phyloP scores from a whole-genome alignment of 106 monocot species.

The Amphibolis antarctica region DNA sequence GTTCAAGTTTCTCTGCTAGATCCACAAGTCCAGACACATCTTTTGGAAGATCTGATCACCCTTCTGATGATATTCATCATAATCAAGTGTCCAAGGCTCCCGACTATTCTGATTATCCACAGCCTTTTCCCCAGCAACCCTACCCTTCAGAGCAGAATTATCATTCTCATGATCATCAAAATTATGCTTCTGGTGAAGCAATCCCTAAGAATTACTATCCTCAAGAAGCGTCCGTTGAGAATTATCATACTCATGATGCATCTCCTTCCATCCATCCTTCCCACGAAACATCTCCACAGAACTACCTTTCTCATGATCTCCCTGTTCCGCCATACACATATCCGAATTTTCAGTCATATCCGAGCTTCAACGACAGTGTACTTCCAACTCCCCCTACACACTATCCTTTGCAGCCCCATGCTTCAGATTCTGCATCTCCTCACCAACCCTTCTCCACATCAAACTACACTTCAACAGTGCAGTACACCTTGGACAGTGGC shows the following conservation, averaged over 20 bases:
- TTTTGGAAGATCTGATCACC: slow-evolving; percentile 13
- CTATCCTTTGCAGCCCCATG: slow-evolving; percentile 32
- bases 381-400: slow-evolving; percentile 40
- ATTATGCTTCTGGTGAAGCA: slow-evolving; percentile 11
- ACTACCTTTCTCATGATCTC: slow-evolving; percentile 14
- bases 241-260: slow-evolving; percentile 7
- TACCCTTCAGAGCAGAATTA: slow-evolving; percentile 21
- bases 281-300: slow-evolving; percentile 9
- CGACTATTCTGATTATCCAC: slow-evolving; percentile 25
- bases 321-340: slow-evolving; percentile 19
- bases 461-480: slow-evolving; percentile 8
- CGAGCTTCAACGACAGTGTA: slow-evolving; percentile 42
- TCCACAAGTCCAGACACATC: slow-evolving; percentile 20
- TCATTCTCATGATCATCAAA: slow-evolving; percentile 7
- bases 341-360: slow-evolving; percentile 68
- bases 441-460: slow-evolving; percentile 17
- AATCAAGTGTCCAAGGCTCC: slow-evolving; percentile 9
- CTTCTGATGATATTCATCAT: slow-evolving; percentile 20
- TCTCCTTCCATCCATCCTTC: slow-evolving; percentile 9
- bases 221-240: not conserved
- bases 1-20: slow-evolving; percentile 26
- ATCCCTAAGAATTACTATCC: slow-evolving; percentile 17
- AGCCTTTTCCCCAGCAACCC: slow-evolving; percentile 24
- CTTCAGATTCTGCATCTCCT: slow-evolving; percentile 17
- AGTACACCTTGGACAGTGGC: slow-evolving; percentile 9